These are phyloP conservation scores for Ambrosiella cleistominuta DNA, from an alignment of 2,329 filamentous ascomycete genomes.

Conservation along the genomic window DNA sequence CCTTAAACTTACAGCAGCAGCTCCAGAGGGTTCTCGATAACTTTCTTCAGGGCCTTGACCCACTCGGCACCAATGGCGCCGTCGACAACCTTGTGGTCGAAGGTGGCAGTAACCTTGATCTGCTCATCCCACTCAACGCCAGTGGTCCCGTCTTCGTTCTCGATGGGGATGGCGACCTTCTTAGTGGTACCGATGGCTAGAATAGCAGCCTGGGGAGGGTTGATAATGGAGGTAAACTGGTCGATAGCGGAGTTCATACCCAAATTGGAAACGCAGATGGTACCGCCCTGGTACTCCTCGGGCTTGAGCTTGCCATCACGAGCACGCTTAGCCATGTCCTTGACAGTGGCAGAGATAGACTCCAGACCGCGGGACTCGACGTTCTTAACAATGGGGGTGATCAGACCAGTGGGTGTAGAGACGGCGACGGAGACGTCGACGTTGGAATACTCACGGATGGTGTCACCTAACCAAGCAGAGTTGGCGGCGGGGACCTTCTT, in stretches of 20 bases:
- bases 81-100: constrained; percentile 98
- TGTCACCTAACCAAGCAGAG: constrained; percentile 79
- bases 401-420: constrained; percentile 79
- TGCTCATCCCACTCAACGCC: constrained; percentile 86
- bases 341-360: constrained; percentile 74
- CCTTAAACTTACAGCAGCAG: constrained; percentile 54
- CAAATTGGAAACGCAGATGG: constrained; percentile 99
- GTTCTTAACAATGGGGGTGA: constrained; percentile 90
- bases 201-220: constrained; percentile 92
- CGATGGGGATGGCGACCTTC: constrained; percentile 80
- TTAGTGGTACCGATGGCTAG: constrained; percentile 85
- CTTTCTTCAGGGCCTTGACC: constrained; percentile 93
- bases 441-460: constrained; percentile 82
- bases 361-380: constrained; percentile 76
- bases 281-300: constrained; percentile 97
- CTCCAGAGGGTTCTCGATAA: constrained; percentile 91
- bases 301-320: constrained; percentile 97
- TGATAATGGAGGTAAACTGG: constrained; percentile 96
- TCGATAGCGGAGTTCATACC: constrained; percentile 97
- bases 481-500: constrained; percentile 92
- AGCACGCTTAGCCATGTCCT: constrained; percentile 92
- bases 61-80: constrained; percentile 93
- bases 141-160: constrained; percentile 64
- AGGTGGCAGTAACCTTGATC: constrained; percentile 85
- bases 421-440: constrained; percentile 95